Conservation (phyloP, 2,329 filamentous ascomycete species). For the Cladosporium cucumerinum region DNA sequence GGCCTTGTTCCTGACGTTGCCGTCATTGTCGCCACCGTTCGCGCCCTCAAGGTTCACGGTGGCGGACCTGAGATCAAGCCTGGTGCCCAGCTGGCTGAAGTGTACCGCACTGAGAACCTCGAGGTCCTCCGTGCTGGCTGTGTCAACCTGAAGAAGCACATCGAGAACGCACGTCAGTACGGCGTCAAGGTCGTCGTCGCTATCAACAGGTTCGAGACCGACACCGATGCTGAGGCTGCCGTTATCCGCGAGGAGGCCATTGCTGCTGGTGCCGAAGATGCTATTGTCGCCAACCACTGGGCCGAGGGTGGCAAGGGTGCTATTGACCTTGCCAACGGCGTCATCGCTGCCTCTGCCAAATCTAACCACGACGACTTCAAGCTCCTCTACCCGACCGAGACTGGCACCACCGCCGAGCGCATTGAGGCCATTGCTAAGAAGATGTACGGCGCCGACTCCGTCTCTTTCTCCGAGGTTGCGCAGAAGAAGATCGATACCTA, state of each 20-base stretch:
- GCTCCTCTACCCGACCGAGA: slow-evolving; percentile 75
- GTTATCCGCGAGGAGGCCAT: slow-evolving; percentile 88
- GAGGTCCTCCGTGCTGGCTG: slow-evolving; percentile 87
- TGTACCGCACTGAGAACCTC: slow-evolving; percentile 91
- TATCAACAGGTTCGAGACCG: slow-evolving; percentile 93
- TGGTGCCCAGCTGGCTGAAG: slow-evolving; percentile 76
- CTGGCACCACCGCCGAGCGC: slow-evolving; percentile 74
- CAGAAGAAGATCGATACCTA: slow-evolving; percentile 97
- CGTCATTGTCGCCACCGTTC: slow-evolving; percentile 91
- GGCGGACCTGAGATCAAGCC: slow-evolving; percentile 91
- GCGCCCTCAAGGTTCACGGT: slow-evolving; percentile 94
- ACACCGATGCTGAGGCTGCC: slow-evolving; percentile 86
- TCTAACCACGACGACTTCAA: slow-evolving; percentile 74
- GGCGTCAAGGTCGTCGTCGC: slow-evolving; percentile 93
- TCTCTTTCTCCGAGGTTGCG: slow-evolving; percentile 90
- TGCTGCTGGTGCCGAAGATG: slow-evolving; percentile 87
- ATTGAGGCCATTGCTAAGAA: slow-evolving; percentile 86
- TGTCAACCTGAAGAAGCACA: slow-evolving; percentile 93
- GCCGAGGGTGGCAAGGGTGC: slow-evolving; percentile 90
- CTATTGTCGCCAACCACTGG: slow-evolving; percentile 94
- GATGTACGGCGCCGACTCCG: slow-evolving; percentile 89
- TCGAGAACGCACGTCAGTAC: slow-evolving; percentile 81
- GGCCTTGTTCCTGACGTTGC: slow-evolving; percentile 90
- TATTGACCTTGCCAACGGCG: slow-evolving; percentile 79
- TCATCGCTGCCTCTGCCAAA: slow-evolving; percentile 78